Evolutionary conservation across 1,139 yeast species (phyloP), one percentile per base, ranked within the genome.

Genomic region (Yamadazyma friedrichii): DNA sequence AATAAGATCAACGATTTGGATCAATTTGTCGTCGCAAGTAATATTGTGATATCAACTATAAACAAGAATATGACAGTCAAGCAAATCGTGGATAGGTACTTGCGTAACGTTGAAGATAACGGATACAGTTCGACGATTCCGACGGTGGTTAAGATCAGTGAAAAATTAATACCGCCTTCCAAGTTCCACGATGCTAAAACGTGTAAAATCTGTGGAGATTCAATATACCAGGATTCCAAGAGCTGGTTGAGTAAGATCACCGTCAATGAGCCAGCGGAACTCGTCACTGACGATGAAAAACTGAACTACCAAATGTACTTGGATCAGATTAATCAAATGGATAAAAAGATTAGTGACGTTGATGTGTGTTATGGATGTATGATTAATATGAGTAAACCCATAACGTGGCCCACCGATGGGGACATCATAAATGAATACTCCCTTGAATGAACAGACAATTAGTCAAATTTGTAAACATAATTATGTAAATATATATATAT

Each of bases 61-160:
- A 78, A 81, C 15, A 86, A 81, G 58, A 78, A 82, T 50, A 80
- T 85, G 73, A 86, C 96, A 2, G 83, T 93, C 25, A 82, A 87
- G 52, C 95, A 88, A 53, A 70, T 93, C 38, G 82, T 91, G 2
- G 69, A 80, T 31, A 78, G 82, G 42, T 93, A 93, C 59, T 88
- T 89, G 54, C 73, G 68, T 29, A 75, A 75, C 33, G 79, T 91
- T 28, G 96, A 89, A 54, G 74, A 65, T 8, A 69, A 78, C 9
- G 95, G 86, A 6, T 91, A 89, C 55, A 88, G 96, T 0, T 88
- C 95, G 39, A 88, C 94, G 3, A 93, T 94, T 2, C 85, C 97
- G 0, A 91, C 98, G 0, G 98, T 93, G 15, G 91, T 89, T 10
- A 82, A 88, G 48, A 91, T 96, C 0, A 96, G 95, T 9, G 83